Conservation (phyloP, 768 basidiomycete species). For the Lyophyllum decastes region DNA sequence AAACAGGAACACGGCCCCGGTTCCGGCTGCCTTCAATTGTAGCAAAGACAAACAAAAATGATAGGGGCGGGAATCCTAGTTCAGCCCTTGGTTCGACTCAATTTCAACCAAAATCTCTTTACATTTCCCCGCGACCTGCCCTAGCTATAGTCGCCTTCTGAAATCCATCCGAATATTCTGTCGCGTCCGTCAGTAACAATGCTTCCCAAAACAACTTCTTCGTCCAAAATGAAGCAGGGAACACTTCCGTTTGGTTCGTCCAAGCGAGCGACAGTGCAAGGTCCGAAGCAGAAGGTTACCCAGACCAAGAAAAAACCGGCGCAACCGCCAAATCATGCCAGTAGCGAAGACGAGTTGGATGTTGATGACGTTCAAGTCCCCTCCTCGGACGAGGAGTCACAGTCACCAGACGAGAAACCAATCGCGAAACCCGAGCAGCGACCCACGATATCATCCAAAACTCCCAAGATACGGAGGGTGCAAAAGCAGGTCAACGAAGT, state of each 20-base stretch:
- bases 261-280: constrained; percentile 40
- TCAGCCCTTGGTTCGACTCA: neutral
- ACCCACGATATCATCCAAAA: neutral
- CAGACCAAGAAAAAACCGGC: constrained; percentile 13
- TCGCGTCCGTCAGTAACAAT: neutral
- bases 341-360: constrained; percentile 22
- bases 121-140: neutral
- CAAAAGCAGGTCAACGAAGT: neutral
- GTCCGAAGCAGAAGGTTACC: constrained; percentile 22
- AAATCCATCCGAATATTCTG: neutral
- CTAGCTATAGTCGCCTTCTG: neutral
- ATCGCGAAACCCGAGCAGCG: neutral
- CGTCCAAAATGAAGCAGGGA: constrained; percentile 41
- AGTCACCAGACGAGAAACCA: neutral
- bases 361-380: constrained; percentile 25
- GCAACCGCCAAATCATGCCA: constrained; percentile 14
- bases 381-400: constrained; percentile 22
- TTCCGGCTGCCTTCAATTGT: neutral
- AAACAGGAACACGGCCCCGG: too few species aligned
- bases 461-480: neutral
- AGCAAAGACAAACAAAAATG: neutral
- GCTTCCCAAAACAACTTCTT: neutral
- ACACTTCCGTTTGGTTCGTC: constrained; percentile 45
- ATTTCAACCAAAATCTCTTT: neutral
- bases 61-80: neutral